Base-by-base conservation (phyloP, 1,139 yeast species). In the Blastobotrys arbuscula region DNA sequence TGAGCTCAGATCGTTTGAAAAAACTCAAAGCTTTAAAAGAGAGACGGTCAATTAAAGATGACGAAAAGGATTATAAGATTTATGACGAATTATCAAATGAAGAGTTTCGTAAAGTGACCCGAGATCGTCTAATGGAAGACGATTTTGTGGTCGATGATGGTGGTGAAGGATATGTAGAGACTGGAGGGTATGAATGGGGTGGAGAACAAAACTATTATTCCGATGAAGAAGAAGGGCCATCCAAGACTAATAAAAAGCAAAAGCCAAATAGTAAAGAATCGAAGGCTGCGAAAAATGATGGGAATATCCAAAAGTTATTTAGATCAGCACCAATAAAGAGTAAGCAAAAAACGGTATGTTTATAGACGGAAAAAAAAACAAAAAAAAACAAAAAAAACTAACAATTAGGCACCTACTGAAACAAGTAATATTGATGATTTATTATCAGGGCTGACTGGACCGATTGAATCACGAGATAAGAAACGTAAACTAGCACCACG, bases 131-230 rank as follows among this genome's bases (percentile, higher is more conserved):
- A 49, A 74, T 88, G 69, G 82, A 85, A 55, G 97, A 90, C 62
- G 96, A 90, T 62, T 92, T 92, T 63, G 92, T 92, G 44, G 96
- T 88, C 2, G 97, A 89, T 62, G 97, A 92, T 64, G 81, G 84
- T 55, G 96, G 95, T 13, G 83, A 82, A 56, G 94, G 94, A 0
- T 92, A 92, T 61, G 90, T 87, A 1, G 97, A 92, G 60, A 85
- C 84, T 44, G 97, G 97, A 47, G 87, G 77, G 13, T 95, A 90
- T 59, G 95, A 88, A 54, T 86, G 95, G 95, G 89, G 81, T 49
- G 67, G 73, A 10, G 70, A 73, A 9, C 69, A 79, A 47, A 73
- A 76, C 13, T 77, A 77, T 59, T 76, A 76, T 48, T 77, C 79
- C 0, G 84, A 78, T 46, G 82, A 76, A 40, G 82, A 76, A 9